phyloP scores from a whole-genome alignment of 345 rosid genomes.

The Arabidopsis arenosa region DNA sequence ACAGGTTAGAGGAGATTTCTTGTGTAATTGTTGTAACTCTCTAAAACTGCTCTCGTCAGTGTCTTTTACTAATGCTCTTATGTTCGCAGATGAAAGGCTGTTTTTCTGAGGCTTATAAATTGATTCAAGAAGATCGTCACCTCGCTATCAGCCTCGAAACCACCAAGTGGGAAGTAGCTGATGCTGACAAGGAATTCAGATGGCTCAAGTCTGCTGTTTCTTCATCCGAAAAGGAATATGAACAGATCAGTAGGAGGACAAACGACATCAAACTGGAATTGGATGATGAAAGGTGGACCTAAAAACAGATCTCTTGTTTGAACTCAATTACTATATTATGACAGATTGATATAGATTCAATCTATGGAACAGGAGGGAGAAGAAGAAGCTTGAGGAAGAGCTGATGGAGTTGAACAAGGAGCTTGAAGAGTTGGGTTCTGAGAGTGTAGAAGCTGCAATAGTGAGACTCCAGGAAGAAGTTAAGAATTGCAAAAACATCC shows the following conservation, averaged over 20 bases:
- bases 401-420: conserved; percentile 62
- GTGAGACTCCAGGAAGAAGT: conserved; percentile 89
- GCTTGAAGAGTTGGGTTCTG: conserved; percentile 68
- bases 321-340: background rate
- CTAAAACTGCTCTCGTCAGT: background rate
- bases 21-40: background rate
- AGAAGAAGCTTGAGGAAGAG: conserved; percentile 79
- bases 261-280: conserved; percentile 59
- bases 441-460: conserved; percentile 86
- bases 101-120: conserved; percentile 64
- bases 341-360: background rate
- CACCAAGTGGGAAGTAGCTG: conserved; percentile 76
- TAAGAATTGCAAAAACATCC: conserved; percentile 78
- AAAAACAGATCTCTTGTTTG: conserved; percentile 2
- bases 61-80: conserved; percentile 25
- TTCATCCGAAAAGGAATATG: conserved; percentile 84
- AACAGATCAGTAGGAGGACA: conserved; percentile 67
- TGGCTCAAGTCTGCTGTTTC: conserved; percentile 76
- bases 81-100: conserved; percentile 74
- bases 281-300: conserved; percentile 69
- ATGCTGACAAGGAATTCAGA: conserved; percentile 86
- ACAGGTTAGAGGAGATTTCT: conserved; percentile 55
- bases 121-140: conserved; percentile 78
- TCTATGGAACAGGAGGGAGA: conserved; percentile 59
- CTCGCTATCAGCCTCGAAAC: conserved; percentile 64